A percentile compares a stretch with the other conserved stretches of the same genome.
Evolutionary conservation across 352 stramenopile species (phyloP).

Genomic region (Phytophthora ohioensis): DNA sequence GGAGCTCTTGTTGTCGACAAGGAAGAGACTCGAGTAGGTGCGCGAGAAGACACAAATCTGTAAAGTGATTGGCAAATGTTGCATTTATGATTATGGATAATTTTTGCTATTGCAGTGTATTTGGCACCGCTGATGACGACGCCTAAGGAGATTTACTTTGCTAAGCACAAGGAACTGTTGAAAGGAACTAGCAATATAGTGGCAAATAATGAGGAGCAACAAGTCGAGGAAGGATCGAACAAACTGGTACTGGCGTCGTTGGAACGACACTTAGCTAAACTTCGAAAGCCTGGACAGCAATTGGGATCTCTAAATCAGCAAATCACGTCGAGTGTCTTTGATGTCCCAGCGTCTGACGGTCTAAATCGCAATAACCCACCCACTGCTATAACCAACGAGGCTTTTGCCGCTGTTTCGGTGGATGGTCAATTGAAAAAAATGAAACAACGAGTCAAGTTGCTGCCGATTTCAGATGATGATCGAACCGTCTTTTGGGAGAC

Average conservation of each 20-base stretch:
- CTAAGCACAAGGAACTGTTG: slow-evolving; percentile 41
- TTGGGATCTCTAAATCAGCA: slow-evolving; percentile 17
- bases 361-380: neutral
- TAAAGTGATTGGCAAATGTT: too few species aligned
- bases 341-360: slow-evolving; percentile 15
- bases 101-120: slow-evolving; percentile 37
- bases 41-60: slow-evolving; percentile 8
- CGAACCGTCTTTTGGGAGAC: slow-evolving; percentile 50
- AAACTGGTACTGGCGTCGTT: slow-evolving; percentile 22
- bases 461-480: slow-evolving; percentile 59
- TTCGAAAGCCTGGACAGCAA: slow-evolving; percentile 18
- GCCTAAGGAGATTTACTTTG: slow-evolving; percentile 51
- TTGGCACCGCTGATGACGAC: slow-evolving; percentile 47
- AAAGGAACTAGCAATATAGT: slow-evolving; percentile 4
- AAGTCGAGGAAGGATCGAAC: slow-evolving; percentile 11
- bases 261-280: slow-evolving; percentile 21
- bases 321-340: slow-evolving; percentile 27
- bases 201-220: slow-evolving; percentile 8
- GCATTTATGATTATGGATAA: neutral
- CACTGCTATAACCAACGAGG: neutral
- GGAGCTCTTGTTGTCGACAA: slow-evolving; percentile 39
- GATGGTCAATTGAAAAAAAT: slow-evolving; percentile 58
- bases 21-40: slow-evolving; percentile 48
- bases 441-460: slow-evolving; percentile 51
- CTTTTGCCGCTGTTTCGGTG: slow-evolving; percentile 8